A percentile compares a stretch with the other conserved stretches of the same genome.
phyloP scores from a whole-genome alignment of 306 rosid species.

The Lagenaria siceraria region DNA sequence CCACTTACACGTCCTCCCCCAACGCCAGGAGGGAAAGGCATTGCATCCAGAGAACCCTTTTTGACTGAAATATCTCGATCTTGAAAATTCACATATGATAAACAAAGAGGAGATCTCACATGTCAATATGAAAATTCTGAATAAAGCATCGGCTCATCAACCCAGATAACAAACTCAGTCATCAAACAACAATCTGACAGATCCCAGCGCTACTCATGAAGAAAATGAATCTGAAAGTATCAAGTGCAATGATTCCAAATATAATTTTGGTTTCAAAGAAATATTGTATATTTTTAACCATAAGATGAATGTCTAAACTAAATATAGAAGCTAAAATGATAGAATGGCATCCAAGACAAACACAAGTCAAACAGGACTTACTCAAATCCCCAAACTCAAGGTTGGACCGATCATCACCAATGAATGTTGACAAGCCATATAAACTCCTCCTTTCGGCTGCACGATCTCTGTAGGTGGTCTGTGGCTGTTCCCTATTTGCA shows the following conservation, averaged over 20 bases:
- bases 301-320: constrained; percentile 1
- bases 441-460: constrained; percentile 95
- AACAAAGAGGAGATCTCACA: constrained; percentile 40
- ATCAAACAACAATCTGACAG: constrained; percentile 7
- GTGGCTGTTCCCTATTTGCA: constrained; percentile 55
- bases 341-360: background rate
- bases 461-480: constrained; percentile 78
- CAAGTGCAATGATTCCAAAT: constrained; percentile 4
- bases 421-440: constrained; percentile 68
- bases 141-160: constrained; percentile 9
- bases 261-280: constrained; percentile 1
- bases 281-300: background rate
- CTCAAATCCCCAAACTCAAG: constrained; percentile 60
- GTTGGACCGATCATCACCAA: constrained; percentile 50
- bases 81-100: constrained; percentile 41
- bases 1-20: constrained; percentile 85
- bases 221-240: constrained; percentile 12
- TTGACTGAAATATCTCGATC: constrained; percentile 67
- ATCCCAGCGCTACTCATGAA: constrained; percentile 11
- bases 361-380: constrained; percentile 28
- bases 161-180: constrained; percentile 10
- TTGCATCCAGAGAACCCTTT: constrained; percentile 68
- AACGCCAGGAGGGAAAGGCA: constrained; percentile 99
- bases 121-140: constrained; percentile 23
- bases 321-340: background rate